Conservation (phyloP, 345 rosid species). For the Conringia planisiliqua region DNA sequence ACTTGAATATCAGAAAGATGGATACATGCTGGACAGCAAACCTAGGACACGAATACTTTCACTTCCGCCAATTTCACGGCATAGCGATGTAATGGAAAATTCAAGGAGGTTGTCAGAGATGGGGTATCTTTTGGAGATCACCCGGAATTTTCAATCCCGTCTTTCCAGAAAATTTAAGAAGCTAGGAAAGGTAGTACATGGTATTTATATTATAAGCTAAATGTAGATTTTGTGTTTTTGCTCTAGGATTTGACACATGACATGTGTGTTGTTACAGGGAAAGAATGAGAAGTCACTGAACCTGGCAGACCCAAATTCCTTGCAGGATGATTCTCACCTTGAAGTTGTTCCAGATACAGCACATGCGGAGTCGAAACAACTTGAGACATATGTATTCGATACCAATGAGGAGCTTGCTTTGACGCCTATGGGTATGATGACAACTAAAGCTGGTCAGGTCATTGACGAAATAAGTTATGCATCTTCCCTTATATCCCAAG, state of each 20-base stretch:
- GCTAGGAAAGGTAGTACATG: conserved; percentile 51
- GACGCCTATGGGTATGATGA: conserved; percentile 44
- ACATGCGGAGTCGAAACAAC: conserved; percentile 37
- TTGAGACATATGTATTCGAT: conserved; percentile 30
- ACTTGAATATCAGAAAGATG: conserved; percentile 54
- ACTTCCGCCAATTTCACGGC: conserved; percentile 49
- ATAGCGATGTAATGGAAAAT: conserved; percentile 39
- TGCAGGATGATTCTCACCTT: conserved; percentile 57
- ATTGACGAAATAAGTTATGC: conserved; percentile 44
- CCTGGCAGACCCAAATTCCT: conserved; percentile 36
- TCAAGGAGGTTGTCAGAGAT: conserved; percentile 63
- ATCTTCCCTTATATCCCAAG: conserved; percentile 54
- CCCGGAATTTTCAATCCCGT: conserved; percentile 69
- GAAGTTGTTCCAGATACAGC: conserved; percentile 44
- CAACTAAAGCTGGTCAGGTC: conserved; percentile 39
- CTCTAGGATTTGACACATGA: conserved; percentile 16
- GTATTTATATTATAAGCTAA: not conserved
- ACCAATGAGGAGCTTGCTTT: conserved; percentile 53
- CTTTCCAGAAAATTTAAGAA: conserved; percentile 61
- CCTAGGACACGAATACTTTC: conserved; percentile 39
- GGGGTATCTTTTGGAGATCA: conserved; percentile 81
- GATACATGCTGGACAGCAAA: conserved; percentile 35
- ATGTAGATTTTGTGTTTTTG: conserved; percentile 16
- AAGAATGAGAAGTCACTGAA: conserved; percentile 44
- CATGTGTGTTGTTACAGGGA: conserved; percentile 44